Base-by-base conservation (phyloP, 495 filamentous ascomycete genomes). In the Aspergillus mulundensis region DNA sequence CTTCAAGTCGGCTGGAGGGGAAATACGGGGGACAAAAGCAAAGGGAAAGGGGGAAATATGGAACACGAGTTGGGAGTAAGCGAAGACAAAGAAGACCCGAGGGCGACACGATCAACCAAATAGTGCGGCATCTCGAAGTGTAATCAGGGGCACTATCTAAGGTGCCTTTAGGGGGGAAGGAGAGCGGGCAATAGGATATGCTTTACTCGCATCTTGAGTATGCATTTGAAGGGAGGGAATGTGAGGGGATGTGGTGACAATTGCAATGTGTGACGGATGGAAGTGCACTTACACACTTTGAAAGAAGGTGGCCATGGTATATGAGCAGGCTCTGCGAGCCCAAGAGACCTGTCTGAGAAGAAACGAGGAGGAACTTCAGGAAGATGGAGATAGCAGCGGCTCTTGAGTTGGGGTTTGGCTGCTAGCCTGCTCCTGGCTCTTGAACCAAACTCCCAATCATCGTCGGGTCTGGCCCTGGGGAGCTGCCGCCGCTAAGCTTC, bases 251-350 rank as follows among this genome's bases (percentile, higher is more conserved):
- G 52, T 40, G 42, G 44, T 2, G 46, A 48, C 41, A 56, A 42
- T 57, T 52, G 49, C 57, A 47, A 19, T 51, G 51, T 28, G 51
- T 61, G 48, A 47, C 54, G 11, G 47, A 45, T 52, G 49, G 40
- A 43, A 24, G 36, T 34, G 32, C 25, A 87, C 87, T 80, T 79
- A 90, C 87, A 90, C 87, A 68, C 87, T 87, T 67, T 87, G 88
- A 64, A 90, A 88, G 66, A 89, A 79, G 69, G 84, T 87, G 56
- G 87, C 85, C 87, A 90, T 90, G 53, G 61, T 80, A 66, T n/a
- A 28, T 28, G 43, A 28, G 11, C 34, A 34, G 18, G 34, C 32
- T 14, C 21, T 47, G 15, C 12, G 18, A 44, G 21, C 34, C 14
- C 34, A 49, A 56, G n/a, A 50, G 25, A 50, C 46, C 47, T 50